Conservation (phyloP, 306 rosid species). For the Morella rubra region DNA sequence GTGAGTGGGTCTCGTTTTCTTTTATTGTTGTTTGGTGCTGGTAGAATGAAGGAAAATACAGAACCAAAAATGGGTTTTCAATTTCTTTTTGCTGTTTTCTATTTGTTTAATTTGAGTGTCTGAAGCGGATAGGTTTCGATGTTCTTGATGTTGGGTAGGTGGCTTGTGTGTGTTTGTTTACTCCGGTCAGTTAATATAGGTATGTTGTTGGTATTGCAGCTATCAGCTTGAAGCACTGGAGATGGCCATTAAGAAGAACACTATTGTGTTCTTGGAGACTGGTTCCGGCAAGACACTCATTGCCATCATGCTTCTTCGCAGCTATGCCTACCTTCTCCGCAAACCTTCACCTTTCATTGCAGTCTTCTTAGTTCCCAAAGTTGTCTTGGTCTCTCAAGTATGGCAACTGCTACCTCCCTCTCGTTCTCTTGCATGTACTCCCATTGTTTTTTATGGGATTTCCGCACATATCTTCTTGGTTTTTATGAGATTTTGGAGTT, state of each 20-base stretch:
- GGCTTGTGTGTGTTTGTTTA: neutral
- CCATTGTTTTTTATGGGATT: neutral
- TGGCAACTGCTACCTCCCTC: constrained; percentile 5
- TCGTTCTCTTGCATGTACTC: neutral
- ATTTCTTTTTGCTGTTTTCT: neutral
- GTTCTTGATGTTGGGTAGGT: neutral
- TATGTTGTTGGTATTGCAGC: constrained; percentile 35
- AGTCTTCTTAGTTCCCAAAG: constrained; percentile 79
- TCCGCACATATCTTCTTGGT: neutral
- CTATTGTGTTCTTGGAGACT: constrained; percentile 77
- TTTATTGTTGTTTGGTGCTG: neutral
- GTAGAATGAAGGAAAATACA: neutral
- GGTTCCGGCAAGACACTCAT: constrained; percentile 93
- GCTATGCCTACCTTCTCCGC: constrained; percentile 61
- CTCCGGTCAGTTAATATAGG: neutral
- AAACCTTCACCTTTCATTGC: constrained; percentile 67
- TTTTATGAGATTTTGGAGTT: neutral
- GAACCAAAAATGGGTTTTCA: neutral
- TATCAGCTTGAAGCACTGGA: constrained; percentile 84
- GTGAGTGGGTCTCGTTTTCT: constrained; percentile 28
- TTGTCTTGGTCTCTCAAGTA: constrained; percentile 81
- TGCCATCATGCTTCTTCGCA: constrained; percentile 82
- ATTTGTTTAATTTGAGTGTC: neutral
- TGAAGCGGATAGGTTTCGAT: neutral
- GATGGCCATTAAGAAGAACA: constrained; percentile 54